Percentiles rank a stretch among this genome's conserved stretches.
Conservation (phyloP, 352 stramenopile species). For the Saprolegnia diclina region DNA sequence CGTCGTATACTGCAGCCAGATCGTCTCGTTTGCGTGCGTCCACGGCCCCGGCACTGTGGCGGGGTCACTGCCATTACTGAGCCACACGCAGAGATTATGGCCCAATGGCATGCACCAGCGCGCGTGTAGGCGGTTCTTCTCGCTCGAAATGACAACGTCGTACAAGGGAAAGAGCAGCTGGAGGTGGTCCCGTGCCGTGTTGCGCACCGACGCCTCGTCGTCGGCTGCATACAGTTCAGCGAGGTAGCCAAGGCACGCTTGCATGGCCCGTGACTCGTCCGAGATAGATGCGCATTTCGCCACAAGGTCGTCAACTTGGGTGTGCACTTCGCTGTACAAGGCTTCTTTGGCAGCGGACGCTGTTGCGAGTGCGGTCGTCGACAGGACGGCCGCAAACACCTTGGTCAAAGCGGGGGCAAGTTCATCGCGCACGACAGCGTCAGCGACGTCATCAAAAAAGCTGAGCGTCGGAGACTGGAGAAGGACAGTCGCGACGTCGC, state of each 20-base stretch:
- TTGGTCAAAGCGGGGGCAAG: background rate
- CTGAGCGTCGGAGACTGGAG: background rate
- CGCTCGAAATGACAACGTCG: background rate
- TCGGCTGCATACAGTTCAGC: background rate
- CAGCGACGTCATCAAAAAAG: background rate
- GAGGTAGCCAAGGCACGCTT: background rate
- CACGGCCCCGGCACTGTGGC: background rate
- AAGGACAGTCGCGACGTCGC: background rate
- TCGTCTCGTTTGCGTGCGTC: background rate
- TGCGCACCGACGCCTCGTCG: background rate
- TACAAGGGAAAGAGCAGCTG: background rate
- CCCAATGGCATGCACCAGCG: conserved; percentile 9
- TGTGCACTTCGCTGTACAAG: background rate
- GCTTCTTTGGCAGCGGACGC: background rate
- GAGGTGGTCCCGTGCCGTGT: background rate
- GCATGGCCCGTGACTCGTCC: background rate
- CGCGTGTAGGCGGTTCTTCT: background rate
- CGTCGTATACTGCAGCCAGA: background rate
- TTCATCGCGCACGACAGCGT: background rate
- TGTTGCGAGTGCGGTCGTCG: background rate
- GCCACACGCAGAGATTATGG: background rate
- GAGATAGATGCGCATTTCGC: background rate
- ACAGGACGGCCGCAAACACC: background rate
- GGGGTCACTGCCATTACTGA: background rate
- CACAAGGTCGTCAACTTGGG: background rate